phyloP scores from a whole-genome alignment of 2,329 filamentous ascomycete genomes.

The Cordyceps cicadae region DNA sequence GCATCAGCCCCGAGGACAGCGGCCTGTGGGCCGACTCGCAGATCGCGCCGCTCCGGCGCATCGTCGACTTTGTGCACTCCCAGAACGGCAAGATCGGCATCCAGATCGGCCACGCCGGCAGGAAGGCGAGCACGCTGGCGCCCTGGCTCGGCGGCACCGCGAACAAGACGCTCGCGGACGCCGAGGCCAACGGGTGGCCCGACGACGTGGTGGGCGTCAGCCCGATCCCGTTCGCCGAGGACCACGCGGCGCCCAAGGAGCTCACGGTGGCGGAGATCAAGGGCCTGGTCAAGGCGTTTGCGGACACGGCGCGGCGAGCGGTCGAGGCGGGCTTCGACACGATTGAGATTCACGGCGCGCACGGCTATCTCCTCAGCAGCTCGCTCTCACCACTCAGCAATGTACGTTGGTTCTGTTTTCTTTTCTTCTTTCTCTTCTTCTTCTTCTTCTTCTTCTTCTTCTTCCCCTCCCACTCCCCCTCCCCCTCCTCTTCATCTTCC shows the following conservation, averaged over 20 bases:
- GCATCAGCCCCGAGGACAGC: constrained; percentile 72
- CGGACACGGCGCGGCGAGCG: constrained; percentile 48
- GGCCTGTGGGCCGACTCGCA: constrained; percentile 83
- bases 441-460: too few relatives aligned
- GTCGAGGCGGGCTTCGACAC: constrained; percentile 66
- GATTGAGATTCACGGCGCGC: constrained; percentile 59
- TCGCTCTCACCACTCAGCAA: constrained; percentile 56
- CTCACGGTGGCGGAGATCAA: constrained; percentile 63
- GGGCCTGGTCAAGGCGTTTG: constrained; percentile 54
- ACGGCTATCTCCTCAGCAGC: constrained; percentile 59
- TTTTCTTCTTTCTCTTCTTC: too few relatives aligned
- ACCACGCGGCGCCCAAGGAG: constrained; percentile 54
- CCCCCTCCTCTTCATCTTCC: not conserved
- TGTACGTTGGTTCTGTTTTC: constrained; percentile 26
- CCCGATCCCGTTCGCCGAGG: constrained; percentile 50
- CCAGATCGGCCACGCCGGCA: constrained; percentile 74
- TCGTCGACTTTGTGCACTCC: constrained; percentile 71
- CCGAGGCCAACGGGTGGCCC: constrained; percentile 48
- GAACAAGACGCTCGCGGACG: constrained; percentile 43
- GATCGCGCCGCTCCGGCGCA: constrained; percentile 59
- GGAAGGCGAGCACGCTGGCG: constrained; percentile 53
- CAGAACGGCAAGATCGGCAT: constrained; percentile 71
- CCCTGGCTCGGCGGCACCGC: constrained; percentile 52
- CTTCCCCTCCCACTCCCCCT: too few relatives aligned
- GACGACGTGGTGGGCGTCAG: constrained; percentile 45